Conservation (phyloP, 306 rosid species). For the Sesbania bispinosa region DNA sequence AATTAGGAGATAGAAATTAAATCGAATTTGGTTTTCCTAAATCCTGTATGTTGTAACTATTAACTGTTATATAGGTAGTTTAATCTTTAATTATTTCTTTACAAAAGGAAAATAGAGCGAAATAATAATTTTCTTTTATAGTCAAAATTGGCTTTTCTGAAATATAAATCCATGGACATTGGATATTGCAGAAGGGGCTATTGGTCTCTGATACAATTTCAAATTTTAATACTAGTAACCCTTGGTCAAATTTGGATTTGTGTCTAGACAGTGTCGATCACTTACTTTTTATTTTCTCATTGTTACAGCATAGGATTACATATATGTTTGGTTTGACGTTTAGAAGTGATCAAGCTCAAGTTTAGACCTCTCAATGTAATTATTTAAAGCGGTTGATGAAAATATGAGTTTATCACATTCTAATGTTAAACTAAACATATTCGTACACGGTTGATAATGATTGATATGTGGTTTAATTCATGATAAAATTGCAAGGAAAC, state of each 20-base stretch:
- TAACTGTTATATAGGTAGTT: slow-evolving; percentile 6
- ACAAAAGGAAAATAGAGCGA: slow-evolving; percentile 9
- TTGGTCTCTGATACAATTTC: not conserved
- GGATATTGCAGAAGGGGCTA: not conserved
- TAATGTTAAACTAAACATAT: no score
- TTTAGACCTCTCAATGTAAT: no score
- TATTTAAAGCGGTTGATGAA: no score
- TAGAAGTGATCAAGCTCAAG: no score
- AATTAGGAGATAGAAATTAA: slow-evolving; percentile 3
- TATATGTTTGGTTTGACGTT: no score
- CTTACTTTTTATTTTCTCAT: not conserved
- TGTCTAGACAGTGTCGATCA: not conserved
- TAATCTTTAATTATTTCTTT: not conserved
- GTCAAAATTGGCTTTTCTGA: not conserved
- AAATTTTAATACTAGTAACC: not conserved
- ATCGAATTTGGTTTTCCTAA: slow-evolving; percentile 18
- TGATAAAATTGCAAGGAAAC: no score
- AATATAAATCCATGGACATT: not conserved
- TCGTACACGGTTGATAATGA: no score
- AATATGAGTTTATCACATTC: no score
- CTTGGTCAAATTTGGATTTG: not conserved
- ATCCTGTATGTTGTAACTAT: slow-evolving; percentile 11
- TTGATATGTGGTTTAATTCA: no score
- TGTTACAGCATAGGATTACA: no score
- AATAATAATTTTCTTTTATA: not conserved